A percentile compares a stretch with the other conserved stretches of the same genome.
Conservation (phyloP, 805 yeast species). For the Zygotorulaspora florentina region DNA sequence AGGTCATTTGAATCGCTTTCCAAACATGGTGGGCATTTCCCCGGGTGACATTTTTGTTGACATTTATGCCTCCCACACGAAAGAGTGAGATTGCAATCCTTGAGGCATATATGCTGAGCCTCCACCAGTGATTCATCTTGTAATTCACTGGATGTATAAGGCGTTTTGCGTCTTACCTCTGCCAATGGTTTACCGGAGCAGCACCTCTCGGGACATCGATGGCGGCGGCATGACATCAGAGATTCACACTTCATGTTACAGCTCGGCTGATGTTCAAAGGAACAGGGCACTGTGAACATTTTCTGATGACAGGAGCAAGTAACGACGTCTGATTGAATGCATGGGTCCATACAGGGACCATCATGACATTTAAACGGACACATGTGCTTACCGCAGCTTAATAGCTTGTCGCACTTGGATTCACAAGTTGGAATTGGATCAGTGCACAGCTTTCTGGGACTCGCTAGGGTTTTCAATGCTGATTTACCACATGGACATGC, state of each 20-base stretch:
- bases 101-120: conserved; percentile 68
- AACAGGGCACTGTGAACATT: conserved; percentile 60
- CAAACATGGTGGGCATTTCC: conserved; percentile 74
- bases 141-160: conserved; percentile 33
- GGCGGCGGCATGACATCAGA: conserved; percentile 73
- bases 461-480: conserved; percentile 37
- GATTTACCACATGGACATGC: conserved; percentile 82
- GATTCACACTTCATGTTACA: conserved; percentile 74
- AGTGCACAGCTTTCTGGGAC: conserved; percentile 54
- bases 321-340: conserved; percentile 48
- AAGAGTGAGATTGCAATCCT: conserved; percentile 56
- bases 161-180: conserved; percentile 42
- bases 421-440: conserved; percentile 80
- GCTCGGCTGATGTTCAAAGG: conserved; percentile 50
- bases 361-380: conserved; percentile 72
- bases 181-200: conserved; percentile 68
- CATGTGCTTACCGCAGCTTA: conserved; percentile 67
- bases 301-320: conserved; percentile 62
- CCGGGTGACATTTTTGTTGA: conserved; percentile 68
- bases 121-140: conserved; percentile 60
- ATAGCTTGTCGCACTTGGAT: conserved; percentile 52
- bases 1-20: conserved; percentile 78
- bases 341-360: conserved; percentile 68
- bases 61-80: conserved; percentile 70
- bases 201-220: conserved; percentile 64